phyloP scores from a whole-genome alignment of 2,329 filamentous ascomycete species.

The Monosporascus sp. region DNA sequence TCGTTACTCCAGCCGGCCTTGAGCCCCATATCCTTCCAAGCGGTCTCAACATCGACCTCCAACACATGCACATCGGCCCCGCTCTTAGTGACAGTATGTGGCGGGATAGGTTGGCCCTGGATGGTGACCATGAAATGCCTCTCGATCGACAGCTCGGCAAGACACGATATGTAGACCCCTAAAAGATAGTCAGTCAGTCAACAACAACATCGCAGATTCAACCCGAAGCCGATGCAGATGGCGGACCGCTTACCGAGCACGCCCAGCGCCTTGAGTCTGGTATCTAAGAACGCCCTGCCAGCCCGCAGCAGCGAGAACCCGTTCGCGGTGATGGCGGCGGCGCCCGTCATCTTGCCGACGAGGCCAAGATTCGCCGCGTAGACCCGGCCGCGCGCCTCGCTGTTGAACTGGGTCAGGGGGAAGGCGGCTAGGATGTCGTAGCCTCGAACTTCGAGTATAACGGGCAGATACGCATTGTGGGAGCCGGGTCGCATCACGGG shows the following conservation, averaged over 20 bases:
- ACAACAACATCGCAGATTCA: too few relatives aligned
- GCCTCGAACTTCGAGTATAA: constrained; percentile 58
- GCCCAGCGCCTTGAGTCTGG: constrained; percentile 75
- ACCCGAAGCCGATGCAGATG: too few relatives aligned
- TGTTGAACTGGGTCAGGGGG: constrained; percentile 54
- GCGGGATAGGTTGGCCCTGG: constrained; percentile 63
- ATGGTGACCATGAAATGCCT: constrained; percentile 71
- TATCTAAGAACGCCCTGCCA: constrained; percentile 58
- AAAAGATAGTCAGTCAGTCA: not conserved
- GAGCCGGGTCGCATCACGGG: constrained; percentile 39
- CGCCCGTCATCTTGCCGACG: constrained; percentile 83
- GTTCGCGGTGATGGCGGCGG: constrained; percentile 66
- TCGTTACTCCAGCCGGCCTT: constrained; percentile 76
- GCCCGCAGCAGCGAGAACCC: constrained; percentile 49
- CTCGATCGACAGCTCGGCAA: constrained; percentile 55
- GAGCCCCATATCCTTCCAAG: constrained; percentile 71
- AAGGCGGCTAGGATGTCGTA: constrained; percentile 81
- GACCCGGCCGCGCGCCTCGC: constrained; percentile 35
- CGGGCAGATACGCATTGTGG: constrained; percentile 47
- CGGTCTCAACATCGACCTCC: constrained; percentile 68
- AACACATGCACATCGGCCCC: constrained; percentile 53
- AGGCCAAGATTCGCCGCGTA: constrained; percentile 69
- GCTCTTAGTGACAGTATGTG: constrained; percentile 57
- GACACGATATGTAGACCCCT: constrained; percentile 72
- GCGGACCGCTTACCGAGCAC: constrained; percentile 49